These are phyloP conservation scores for Epichloe uncinata DNA, from an alignment of 2,329 filamentous ascomycete genomes.

Conservation along the genomic window DNA sequence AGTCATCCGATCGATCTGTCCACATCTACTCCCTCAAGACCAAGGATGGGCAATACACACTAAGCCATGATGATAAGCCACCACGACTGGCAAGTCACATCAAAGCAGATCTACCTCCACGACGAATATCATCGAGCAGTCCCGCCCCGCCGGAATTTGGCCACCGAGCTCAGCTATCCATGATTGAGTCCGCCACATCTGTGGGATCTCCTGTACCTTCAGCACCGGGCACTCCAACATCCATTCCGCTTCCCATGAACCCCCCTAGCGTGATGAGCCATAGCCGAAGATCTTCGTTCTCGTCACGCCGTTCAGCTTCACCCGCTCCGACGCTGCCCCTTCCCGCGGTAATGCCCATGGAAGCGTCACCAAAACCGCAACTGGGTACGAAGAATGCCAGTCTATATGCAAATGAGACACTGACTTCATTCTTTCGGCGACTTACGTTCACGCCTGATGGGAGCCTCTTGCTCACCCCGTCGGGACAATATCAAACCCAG, in stretches of 20 bases:
- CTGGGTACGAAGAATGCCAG: constrained; percentile 68
- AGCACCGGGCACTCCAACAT: constrained; percentile 85
- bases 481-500: constrained; percentile 84
- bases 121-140: constrained; percentile 81
- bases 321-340: constrained; percentile 88
- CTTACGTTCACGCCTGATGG: constrained; percentile 93
- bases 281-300: constrained; percentile 90
- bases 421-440: constrained; percentile 92
- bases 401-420: constrained; percentile 90
- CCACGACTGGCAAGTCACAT: constrained; percentile 67
- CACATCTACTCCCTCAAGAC: constrained; percentile 95
- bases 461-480: constrained; percentile 83
- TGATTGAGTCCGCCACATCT: constrained; percentile 35
- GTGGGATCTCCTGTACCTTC: constrained; percentile 78
- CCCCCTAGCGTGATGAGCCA: constrained; percentile 80
- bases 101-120: constrained; percentile 81
- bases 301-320: constrained; percentile 73
- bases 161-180: constrained; percentile 50
- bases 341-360: constrained; percentile 89
- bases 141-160: constrained; percentile 78
- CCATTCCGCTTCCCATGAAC: constrained; percentile 86
- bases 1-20: constrained; percentile 94
- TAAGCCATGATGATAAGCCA: constrained; percentile 55
- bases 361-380: constrained; percentile 70
- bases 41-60: constrained; percentile 88